These are phyloP conservation scores for Annulohypoxylon stygium DNA, from an alignment of 495 filamentous ascomycete genomes.

Conservation along the genomic window DNA sequence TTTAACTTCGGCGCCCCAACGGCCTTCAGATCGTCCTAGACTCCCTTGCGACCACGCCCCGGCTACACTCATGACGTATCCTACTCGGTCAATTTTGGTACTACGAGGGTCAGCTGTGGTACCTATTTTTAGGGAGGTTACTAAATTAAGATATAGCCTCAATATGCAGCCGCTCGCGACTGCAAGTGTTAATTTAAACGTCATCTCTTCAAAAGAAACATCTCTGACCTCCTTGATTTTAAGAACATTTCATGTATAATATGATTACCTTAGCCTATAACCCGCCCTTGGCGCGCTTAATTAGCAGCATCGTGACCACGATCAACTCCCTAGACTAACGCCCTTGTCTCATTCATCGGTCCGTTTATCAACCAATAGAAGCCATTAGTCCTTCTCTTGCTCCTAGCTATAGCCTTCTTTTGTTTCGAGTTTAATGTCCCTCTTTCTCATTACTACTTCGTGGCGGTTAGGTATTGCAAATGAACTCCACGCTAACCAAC, in stretches of 20 bases:
- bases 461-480: slow-evolving; percentile 10
- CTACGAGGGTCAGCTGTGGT: slow-evolving; percentile 34
- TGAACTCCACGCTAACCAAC: slow-evolving; percentile 3
- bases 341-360: slow-evolving; percentile 17
- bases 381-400: neutral
- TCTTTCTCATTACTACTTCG: slow-evolving; percentile 17
- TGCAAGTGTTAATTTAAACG: slow-evolving; percentile 48
- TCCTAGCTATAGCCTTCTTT: slow-evolving; percentile 6
- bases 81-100: slow-evolving; percentile 30
- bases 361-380: slow-evolving; percentile 30
- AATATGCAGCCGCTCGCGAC: slow-evolving; percentile 47
- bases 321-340: slow-evolving; percentile 2
- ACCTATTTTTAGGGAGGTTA: slow-evolving; percentile 46
- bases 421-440: slow-evolving; percentile 29
- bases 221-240: slow-evolving; percentile 7
- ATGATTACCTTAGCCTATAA: slow-evolving; percentile 19
- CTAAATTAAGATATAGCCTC: slow-evolving; percentile 53
- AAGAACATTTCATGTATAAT: slow-evolving; percentile 11
- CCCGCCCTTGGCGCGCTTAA: slow-evolving; percentile 39
- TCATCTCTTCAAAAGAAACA: slow-evolving; percentile 38
- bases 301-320: slow-evolving; percentile 11
- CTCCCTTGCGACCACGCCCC: slow-evolving; percentile 36
- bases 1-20: slow-evolving; percentile 31
- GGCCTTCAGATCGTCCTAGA: slow-evolving; percentile 26
- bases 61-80: slow-evolving; percentile 32